phyloP scores from a whole-genome alignment of 2,329 filamentous ascomycete genomes.

The Colletotrichum cereale region DNA sequence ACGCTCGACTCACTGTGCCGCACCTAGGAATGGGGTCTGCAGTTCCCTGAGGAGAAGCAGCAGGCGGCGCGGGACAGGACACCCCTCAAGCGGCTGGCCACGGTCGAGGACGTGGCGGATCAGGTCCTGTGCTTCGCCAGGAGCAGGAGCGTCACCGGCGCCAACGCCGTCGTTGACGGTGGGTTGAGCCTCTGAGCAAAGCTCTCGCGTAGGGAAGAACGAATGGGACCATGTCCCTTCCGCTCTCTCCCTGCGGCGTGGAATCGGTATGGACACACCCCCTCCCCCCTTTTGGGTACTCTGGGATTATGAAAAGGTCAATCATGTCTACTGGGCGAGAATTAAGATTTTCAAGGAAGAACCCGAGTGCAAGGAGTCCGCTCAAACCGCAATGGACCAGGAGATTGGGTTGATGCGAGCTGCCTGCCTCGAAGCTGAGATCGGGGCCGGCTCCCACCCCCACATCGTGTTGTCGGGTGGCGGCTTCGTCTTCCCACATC shows the following conservation, averaged over 20 bases:
- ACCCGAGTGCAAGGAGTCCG: background rate
- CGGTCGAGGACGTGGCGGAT: slow-evolving; percentile 64
- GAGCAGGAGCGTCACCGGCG: slow-evolving; percentile 63
- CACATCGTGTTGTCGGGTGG: slow-evolving; percentile 17
- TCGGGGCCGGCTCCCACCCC: slow-evolving; percentile 4
- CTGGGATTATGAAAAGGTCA: background rate
- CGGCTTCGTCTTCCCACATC: slow-evolving; percentile 29
- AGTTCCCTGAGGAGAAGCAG: slow-evolving; percentile 69
- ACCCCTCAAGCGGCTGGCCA: slow-evolving; percentile 70
- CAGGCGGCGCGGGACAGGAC: slow-evolving; percentile 66
- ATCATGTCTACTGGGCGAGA: background rate
- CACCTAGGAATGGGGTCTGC: slow-evolving; percentile 41
- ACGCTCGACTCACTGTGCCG: slow-evolving; percentile 30
- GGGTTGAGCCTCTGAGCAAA: slow-evolving; percentile 32
- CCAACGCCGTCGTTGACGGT: slow-evolving; percentile 64
- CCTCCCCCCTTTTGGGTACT: background rate
- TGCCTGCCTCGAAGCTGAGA: background rate
- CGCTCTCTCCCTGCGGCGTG: background rate
- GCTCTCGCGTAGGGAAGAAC: background rate
- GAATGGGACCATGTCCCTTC: background rate
- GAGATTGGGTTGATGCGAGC: slow-evolving; percentile 24
- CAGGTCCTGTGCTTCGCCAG: slow-evolving; percentile 64
- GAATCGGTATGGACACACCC: background rate
- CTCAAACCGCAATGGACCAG: slow-evolving; percentile 13
- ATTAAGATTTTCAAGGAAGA: slow-evolving; percentile 15